Evolutionary conservation across 164 flowering plant genomes (phyloP).

Genomic region (Berberis vulgaris): DNA sequence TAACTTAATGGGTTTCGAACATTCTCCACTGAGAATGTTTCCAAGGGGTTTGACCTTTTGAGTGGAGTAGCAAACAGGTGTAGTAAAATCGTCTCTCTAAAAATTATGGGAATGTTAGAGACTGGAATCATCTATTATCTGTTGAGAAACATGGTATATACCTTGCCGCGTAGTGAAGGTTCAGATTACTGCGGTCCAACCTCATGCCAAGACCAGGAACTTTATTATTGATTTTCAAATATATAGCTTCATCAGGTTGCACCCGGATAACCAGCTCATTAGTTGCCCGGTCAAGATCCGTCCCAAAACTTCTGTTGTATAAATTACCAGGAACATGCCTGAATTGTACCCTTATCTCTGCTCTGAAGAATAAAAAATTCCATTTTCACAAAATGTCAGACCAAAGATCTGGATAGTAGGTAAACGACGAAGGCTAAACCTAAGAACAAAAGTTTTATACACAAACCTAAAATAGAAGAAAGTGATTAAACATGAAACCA

Average conservation of each 20-base stretch:
- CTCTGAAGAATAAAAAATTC: constrained; percentile 33
- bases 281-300: constrained; percentile 62
- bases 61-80: neutral
- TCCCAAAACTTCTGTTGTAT: constrained; percentile 53
- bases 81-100: neutral
- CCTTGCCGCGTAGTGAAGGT: constrained; percentile 68
- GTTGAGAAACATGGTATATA: constrained; percentile 9
- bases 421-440: too few species aligned
- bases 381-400: neutral
- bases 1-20: neutral
- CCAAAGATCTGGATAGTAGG: too few species aligned
- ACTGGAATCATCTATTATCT: neutral
- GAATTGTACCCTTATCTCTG: constrained; percentile 84
- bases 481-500: neutral
- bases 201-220: constrained; percentile 84
- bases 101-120: neutral
- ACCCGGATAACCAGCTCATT: constrained; percentile 84
- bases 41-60: neutral
- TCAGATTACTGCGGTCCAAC: constrained; percentile 65
- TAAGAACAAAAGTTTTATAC: neutral
- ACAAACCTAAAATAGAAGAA: neutral
- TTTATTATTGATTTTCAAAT: constrained; percentile 74
- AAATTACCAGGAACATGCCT: constrained; percentile 86
- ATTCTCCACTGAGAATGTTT: neutral
- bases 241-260: constrained; percentile 82